Evolutionary conservation across 768 basidiomycete species (phyloP), one percentile per base, ranked within the genome.

Genomic region (Boletellus sp.): DNA sequence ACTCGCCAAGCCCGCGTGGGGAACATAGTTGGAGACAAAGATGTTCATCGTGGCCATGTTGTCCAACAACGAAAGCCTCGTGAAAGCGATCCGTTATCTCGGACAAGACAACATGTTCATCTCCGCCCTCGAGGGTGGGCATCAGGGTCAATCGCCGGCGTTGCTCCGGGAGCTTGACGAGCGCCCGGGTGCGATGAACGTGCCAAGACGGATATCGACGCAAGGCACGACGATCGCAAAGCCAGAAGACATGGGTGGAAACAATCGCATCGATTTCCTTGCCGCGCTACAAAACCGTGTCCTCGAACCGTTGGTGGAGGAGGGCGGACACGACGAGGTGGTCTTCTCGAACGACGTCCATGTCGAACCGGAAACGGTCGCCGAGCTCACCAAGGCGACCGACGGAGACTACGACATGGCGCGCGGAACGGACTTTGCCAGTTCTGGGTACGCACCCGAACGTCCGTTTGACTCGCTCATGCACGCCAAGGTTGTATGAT

Each of bases 321-420:
- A 34, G 0, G 72, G 74, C 5, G 69, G 70, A 1, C 72, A 68
- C 36, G 70, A 73, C 52, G 62, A 63, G 44, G 67, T 76, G 9
- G 35, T 77, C 0, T 76, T 74, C 59, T 67, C 70, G 0, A 77
- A 76, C 49, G 75, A 77, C 56, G 57, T 76, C 8, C 70, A 56
- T 47, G 55, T 76, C 52, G 70, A 71, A 28, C 72, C 72, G 6
- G 72, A 75, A 53, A 62, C 64, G 19, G 53, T 75, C 6, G 49
- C 74, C 15, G 72, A 76, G 50, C 63, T 76, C 22, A 51, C 76
- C 20, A 52, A 68, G 28, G 74, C 74, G 5, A 55, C 57, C 12
- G 64, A 64, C 20, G 73, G 71, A 12, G 64, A 70, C 19, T 74
- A 70, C 45, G 75, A 76, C 50, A 70, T 75, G 65, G 74, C 63